Percentiles rank a stretch among this genome's conserved stretches.
Conservation (phyloP, 2,329 filamentous ascomycete genomes). For the Pyricularia sp. region DNA sequence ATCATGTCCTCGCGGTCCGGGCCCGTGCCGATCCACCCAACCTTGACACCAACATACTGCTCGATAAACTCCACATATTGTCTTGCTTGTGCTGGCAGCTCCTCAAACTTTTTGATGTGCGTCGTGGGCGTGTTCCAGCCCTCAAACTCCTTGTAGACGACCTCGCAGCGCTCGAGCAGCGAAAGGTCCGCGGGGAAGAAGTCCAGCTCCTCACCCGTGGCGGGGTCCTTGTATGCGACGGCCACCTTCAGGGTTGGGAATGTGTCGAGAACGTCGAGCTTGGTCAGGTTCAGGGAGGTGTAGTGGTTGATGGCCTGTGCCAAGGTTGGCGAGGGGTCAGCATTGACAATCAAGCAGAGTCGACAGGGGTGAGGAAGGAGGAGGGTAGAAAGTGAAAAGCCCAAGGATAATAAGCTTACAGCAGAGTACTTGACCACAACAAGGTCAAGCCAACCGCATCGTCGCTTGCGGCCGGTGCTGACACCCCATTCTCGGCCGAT, state of each 20-base stretch:
- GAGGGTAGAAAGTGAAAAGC: too few species aligned
- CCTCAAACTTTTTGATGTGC: conserved; percentile 47
- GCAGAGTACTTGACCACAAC: conserved; percentile 56
- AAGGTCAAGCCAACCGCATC: conserved; percentile 55
- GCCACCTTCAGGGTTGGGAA: conserved; percentile 69
- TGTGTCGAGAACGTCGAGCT: conserved; percentile 60
- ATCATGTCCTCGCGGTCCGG: conserved; percentile 58
- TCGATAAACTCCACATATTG: conserved; percentile 60
- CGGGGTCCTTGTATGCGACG: conserved; percentile 52
- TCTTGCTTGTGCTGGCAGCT: conserved; percentile 54
- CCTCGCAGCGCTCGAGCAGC: conserved; percentile 47
- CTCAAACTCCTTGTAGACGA: conserved; percentile 58
- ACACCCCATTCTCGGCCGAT: conserved; percentile 24
- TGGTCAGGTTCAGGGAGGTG: conserved; percentile 49
- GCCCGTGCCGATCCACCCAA: conserved; percentile 59
- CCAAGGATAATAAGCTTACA: too few species aligned
- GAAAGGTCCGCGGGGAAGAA: conserved; percentile 57
- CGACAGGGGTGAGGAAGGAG: too few species aligned
- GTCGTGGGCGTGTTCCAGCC: conserved; percentile 62
- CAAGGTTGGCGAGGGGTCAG: conserved; percentile 10
- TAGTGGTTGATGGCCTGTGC: conserved; percentile 54
- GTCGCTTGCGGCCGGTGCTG: conserved; percentile 43
- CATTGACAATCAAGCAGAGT: conserved; percentile 15
- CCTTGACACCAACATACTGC: conserved; percentile 50
- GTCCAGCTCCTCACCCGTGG: conserved; percentile 36